A percentile compares a stretch with the other conserved stretches of the same genome.
Evolutionary conservation across 768 basidiomycete genomes (phyloP).

Genomic region (Phaeolepiota aurea): DNA sequence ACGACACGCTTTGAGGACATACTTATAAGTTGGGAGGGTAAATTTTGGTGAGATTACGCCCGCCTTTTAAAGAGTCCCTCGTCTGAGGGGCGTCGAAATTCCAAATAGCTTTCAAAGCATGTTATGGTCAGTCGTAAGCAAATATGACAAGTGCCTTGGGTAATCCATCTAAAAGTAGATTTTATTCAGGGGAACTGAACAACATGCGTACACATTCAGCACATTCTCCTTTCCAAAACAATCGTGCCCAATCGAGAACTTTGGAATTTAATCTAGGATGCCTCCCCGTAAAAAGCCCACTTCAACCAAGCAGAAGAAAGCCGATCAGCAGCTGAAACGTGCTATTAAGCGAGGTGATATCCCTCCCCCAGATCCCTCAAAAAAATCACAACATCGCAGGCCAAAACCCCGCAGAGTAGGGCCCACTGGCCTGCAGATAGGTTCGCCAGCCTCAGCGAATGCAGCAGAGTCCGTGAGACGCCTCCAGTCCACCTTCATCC

Average conservation of each 20-base stretch:
- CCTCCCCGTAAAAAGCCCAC: conserved; percentile 41
- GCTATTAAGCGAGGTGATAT: conserved; percentile 79
- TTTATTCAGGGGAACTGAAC: neutral
- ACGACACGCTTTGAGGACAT: neutral
- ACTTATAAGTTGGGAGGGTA: neutral
- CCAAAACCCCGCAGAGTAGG: conserved; percentile 15
- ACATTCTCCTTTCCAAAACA: neutral
- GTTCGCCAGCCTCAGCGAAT: conserved; percentile 12
- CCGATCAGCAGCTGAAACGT: conserved; percentile 67
- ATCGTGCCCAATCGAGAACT: neutral
- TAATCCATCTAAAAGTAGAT: neutral
- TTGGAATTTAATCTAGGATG: conserved; percentile 15
- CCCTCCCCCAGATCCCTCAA: conserved; percentile 26
- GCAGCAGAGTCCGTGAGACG: conserved; percentile 34
- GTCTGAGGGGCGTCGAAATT: neutral
- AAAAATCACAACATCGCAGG: conserved; percentile 18
- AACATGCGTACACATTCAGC: no score
- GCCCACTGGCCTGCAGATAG: conserved; percentile 20
- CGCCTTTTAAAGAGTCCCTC: neutral
- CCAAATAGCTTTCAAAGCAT: neutral
- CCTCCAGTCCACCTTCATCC: conserved; percentile 67
- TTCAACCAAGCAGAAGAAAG: conserved; percentile 64
- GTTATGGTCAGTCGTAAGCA: neutral
- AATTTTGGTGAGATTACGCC: neutral
- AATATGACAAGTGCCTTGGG: neutral